phyloP scores from a whole-genome alignment of 345 rosid species.

The Crucihimalaya himalaica region DNA sequence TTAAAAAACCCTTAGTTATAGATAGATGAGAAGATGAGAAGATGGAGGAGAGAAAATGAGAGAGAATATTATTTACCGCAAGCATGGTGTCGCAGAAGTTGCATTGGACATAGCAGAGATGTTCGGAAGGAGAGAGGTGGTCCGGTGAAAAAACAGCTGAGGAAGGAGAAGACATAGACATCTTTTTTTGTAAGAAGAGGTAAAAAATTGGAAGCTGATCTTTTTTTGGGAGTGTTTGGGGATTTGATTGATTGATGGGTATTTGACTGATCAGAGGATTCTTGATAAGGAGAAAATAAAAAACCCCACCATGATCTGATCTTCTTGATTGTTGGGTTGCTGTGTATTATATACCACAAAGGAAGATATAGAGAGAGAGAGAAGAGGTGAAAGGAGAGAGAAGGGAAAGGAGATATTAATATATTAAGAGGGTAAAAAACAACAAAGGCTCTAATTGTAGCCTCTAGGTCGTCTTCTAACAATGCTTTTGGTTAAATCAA shows the following conservation, averaged over 20 bases:
- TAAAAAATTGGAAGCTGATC: conserved; percentile 30
- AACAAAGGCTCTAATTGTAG: conserved; percentile 16
- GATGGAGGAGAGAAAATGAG: conserved; percentile 6
- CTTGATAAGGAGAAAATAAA: conserved; percentile 50
- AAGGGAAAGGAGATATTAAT: conserved; percentile 40
- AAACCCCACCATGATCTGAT: conserved; percentile 61
- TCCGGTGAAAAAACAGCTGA: conserved; percentile 82
- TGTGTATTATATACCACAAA: conserved; percentile 41
- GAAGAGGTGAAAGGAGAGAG: conserved; percentile 21
- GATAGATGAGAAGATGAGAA: conserved; percentile 1
- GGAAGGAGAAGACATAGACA: conserved; percentile 65
- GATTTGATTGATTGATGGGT: conserved; percentile 77
- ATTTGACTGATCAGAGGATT: conserved; percentile 61
- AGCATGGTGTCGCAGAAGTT: conserved; percentile 89
- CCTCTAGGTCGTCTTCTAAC: conserved; percentile 36
- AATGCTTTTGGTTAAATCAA: conserved; percentile 12
- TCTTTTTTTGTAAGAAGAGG: conserved; percentile 28
- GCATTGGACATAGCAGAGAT: conserved; percentile 99
- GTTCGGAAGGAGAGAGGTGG: conserved; percentile 88
- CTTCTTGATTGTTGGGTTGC: conserved; percentile 65
- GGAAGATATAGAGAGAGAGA: conserved; percentile 41
- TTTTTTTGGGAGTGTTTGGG: conserved; percentile 44
- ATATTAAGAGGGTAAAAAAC: conserved; percentile 26
- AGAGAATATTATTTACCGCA: conserved; percentile 54
- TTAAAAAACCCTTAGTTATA: neutral